These are phyloP conservation scores for Saccharomycopsis sp. DNA, from an alignment of 805 yeast species.

Conservation along the genomic window DNA sequence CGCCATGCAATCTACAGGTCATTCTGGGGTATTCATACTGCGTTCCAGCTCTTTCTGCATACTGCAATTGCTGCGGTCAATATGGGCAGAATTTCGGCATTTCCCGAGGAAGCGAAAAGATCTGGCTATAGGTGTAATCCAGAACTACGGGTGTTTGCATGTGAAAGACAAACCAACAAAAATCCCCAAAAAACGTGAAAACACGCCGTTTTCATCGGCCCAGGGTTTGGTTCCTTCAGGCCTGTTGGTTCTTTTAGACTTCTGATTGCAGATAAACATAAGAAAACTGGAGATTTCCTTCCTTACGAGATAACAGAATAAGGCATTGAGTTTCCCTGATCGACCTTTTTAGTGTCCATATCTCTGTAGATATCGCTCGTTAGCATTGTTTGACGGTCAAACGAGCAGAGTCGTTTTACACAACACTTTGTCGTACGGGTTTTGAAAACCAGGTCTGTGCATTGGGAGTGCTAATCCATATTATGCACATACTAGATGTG, in stretches of 20 bases:
- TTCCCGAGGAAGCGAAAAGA: neutral
- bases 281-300: neutral
- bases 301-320: neutral
- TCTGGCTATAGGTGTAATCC: neutral
- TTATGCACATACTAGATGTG: neutral
- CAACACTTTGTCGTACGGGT: too few species aligned
- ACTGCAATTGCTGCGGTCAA: too few species aligned
- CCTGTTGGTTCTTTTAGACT: neutral
- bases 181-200: neutral
- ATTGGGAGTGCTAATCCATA: too few species aligned
- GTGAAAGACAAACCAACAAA: neutral
- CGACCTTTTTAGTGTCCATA: neutral
- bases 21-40: too few species aligned
- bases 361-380: neutral
- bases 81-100: neutral
- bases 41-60: too few species aligned
- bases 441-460: too few species aligned
- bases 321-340: neutral
- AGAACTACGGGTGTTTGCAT: neutral
- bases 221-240: neutral
- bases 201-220: neutral
- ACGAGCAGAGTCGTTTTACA: neutral
- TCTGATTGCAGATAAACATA: neutral
- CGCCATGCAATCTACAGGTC: neutral
- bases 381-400: neutral